Percentiles rank a stretch among this genome's conserved stretches.
These are phyloP conservation scores for Quercus glauca DNA, from an alignment of 306 rosid genomes.

Conservation along the genomic window DNA sequence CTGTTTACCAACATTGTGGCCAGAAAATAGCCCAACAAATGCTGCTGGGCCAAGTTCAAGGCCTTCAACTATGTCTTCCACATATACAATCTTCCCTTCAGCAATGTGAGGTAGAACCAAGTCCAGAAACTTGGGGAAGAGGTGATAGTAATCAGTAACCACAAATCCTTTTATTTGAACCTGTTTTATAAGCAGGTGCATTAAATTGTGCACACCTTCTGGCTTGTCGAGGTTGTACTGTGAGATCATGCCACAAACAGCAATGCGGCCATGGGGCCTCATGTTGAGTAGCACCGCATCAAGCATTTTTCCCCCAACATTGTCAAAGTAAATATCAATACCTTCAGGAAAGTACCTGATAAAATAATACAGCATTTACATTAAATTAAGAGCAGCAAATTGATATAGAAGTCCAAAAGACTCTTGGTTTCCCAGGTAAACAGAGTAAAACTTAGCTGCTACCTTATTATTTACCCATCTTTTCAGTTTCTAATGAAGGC, in stretches of 20 bases:
- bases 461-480: too few relatives aligned
- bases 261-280: background rate
- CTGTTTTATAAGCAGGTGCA: background rate
- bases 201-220: constrained; percentile 29
- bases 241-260: constrained; percentile 27
- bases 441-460: too few relatives aligned
- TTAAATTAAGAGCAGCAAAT: too few relatives aligned
- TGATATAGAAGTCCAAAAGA: too few relatives aligned
- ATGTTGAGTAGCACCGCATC: background rate
- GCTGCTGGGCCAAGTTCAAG: constrained; percentile 27
- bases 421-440: too few relatives aligned
- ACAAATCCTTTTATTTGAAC: constrained; percentile 23
- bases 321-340: background rate
- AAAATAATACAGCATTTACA: background rate
- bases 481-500: too few relatives aligned
- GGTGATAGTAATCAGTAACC: constrained; percentile 11
- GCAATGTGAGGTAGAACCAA: constrained; percentile 19
- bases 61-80: constrained; percentile 35
- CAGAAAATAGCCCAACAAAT: constrained; percentile 26
- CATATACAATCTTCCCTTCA: constrained; percentile 26
- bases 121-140: constrained; percentile 19
- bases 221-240: constrained; percentile 33
- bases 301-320: background rate
- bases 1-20: constrained; percentile 37
- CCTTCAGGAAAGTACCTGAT: background rate